Evolutionary conservation across 768 basidiomycete genomes (phyloP).

Genomic region (Pisolithus tinctorius): DNA sequence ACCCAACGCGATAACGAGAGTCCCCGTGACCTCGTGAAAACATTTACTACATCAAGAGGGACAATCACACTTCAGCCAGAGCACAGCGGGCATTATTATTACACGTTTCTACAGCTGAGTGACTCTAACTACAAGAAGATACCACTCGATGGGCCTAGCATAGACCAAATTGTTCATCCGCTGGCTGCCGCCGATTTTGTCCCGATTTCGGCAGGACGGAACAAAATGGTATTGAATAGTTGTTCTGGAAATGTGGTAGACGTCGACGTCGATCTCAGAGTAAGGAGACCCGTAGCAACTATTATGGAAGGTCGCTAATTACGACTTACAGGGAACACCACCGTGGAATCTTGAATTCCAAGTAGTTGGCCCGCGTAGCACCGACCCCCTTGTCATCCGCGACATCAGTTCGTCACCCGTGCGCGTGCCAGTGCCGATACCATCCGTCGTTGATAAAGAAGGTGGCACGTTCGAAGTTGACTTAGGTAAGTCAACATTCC

Average conservation of each 20-base stretch:
- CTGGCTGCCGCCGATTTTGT: slow-evolving; percentile 74
- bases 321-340: slow-evolving; percentile 59
- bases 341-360: slow-evolving; percentile 88
- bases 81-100: slow-evolving; percentile 82
- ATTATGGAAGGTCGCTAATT: not conserved
- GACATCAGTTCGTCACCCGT: slow-evolving; percentile 51
- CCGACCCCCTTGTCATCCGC: slow-evolving; percentile 50
- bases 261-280: slow-evolving; percentile 76
- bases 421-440: slow-evolving; percentile 60
- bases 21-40: slow-evolving; percentile 50
- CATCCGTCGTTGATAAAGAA: slow-evolving; percentile 52
- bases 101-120: slow-evolving; percentile 71
- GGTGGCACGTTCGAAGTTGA: slow-evolving; percentile 79
- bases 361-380: slow-evolving; percentile 64
- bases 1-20: slow-evolving; percentile 65
- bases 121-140: slow-evolving; percentile 81
- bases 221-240: slow-evolving; percentile 56
- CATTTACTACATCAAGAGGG: slow-evolving; percentile 64
- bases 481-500: slow-evolving; percentile 41
- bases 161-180: slow-evolving; percentile 87
- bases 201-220: slow-evolving; percentile 34
- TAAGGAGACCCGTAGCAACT: slow-evolving; percentile 26
- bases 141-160: slow-evolving; percentile 65
- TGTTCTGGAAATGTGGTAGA: slow-evolving; percentile 75
- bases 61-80: slow-evolving; percentile 84